Evolutionary conservation across 2,329 filamentous ascomycete genomes (phyloP).

Genomic region (Bipolaris gigantea): DNA sequence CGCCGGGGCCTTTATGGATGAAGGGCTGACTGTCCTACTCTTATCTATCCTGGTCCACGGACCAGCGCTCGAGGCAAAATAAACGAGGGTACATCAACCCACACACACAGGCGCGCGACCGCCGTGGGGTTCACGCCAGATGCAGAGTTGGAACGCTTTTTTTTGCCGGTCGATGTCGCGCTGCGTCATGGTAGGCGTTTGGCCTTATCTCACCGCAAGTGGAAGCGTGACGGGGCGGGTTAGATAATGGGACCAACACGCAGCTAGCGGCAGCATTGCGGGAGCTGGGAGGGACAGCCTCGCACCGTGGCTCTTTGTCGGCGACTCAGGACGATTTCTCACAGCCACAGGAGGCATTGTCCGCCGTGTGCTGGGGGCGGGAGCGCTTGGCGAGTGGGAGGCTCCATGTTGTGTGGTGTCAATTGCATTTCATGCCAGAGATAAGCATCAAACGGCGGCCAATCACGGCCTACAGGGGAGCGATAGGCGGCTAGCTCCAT

Average conservation of each 20-base stretch:
- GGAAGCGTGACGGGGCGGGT: constrained; percentile 6
- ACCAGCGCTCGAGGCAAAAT: constrained; percentile 39
- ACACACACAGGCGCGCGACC: constrained; percentile 33
- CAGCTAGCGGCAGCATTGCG: constrained; percentile 18
- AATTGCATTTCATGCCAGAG: constrained; percentile 17
- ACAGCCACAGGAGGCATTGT: constrained; percentile 9
- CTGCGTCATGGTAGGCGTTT: constrained; percentile 31
- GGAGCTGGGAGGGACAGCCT: constrained; percentile 8
- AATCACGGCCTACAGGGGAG: background rate
- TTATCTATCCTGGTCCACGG: constrained; percentile 45
- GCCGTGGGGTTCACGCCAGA: constrained; percentile 44
- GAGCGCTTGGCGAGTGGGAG: constrained; percentile 36
- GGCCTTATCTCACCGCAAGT: constrained; percentile 32
- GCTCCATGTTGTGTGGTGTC: constrained; percentile 22
- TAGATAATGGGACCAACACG: constrained; percentile 18
- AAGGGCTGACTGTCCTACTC: constrained; percentile 38
- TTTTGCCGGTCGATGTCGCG: constrained; percentile 25
- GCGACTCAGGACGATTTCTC: constrained; percentile 6
- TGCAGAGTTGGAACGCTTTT: constrained; percentile 41
- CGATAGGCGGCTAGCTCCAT: constrained; percentile 2
- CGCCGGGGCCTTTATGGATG: constrained; percentile 39
- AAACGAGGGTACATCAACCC: constrained; percentile 38
- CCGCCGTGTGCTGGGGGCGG: constrained; percentile 30
- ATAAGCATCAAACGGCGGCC: constrained; percentile 7
- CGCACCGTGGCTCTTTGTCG: constrained; percentile 14